Evolutionary conservation across 371 early-diverging fungal genomes (phyloP).

Genomic region (Phascolomyces articulosus): DNA sequence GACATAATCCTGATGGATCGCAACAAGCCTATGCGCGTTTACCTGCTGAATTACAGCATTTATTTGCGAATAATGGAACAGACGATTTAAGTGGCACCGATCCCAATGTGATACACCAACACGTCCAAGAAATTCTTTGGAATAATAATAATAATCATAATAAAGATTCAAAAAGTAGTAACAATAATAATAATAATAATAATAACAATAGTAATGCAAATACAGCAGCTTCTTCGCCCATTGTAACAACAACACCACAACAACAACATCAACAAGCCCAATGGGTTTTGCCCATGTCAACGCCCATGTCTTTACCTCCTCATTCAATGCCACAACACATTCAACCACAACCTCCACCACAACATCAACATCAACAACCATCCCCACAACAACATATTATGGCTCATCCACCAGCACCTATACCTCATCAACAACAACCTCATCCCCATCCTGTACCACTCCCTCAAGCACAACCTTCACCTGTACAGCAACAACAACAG

Average conservation of each 20-base stretch:
- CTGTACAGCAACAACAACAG: not conserved
- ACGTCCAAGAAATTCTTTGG: constrained; percentile 15
- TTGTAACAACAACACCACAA: not conserved
- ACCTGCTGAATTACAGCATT: constrained; percentile 44
- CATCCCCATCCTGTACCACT: not conserved
- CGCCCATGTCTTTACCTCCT: constrained; percentile 1
- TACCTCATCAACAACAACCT: constrained; percentile 4
- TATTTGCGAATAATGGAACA: constrained; percentile 33
- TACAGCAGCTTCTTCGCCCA: not conserved
- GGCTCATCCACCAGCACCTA: not conserved
- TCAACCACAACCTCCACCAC: too few relatives aligned
- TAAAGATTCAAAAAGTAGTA: too few relatives aligned
- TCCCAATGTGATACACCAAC: constrained; percentile 1
- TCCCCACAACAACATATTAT: not conserved
- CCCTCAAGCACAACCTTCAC: not conserved
- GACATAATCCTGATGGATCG: constrained; percentile 18
- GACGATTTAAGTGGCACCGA: constrained; percentile 25
- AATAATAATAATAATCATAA: constrained; percentile 5
- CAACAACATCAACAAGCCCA: not conserved
- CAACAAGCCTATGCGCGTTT: constrained; percentile 29
- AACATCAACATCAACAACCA: not conserved
- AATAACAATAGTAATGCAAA: not conserved
- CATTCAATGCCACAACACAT: not conserved
- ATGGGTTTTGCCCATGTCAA: not conserved
- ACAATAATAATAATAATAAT: constrained; percentile 2